Conservation (phyloP, 257 asterid species). For the Solanum tarapatanum region DNA sequence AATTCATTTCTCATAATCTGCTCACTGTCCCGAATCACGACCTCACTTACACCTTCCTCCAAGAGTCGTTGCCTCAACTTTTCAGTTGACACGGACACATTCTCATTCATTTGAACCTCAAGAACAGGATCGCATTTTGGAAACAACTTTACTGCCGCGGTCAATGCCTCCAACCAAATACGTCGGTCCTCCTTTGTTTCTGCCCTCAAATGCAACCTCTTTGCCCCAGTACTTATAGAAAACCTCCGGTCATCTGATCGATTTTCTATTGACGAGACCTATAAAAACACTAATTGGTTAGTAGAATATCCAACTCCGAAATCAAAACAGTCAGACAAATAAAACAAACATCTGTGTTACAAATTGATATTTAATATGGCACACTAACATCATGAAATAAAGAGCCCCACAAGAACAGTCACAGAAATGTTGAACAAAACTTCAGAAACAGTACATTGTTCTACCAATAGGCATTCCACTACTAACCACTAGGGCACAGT, state of each 20-base stretch:
- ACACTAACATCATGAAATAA: neutral
- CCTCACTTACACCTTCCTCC: constrained; percentile 18
- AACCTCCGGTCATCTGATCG: constrained; percentile 19
- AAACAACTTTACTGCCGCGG: constrained; percentile 6
- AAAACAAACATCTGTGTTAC: neutral
- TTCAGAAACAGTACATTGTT: neutral
- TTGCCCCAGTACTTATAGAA: constrained; percentile 13
- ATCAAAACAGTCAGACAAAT: neutral
- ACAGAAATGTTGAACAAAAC: neutral
- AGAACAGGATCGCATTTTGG: constrained; percentile 8
- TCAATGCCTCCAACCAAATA: constrained; percentile 16
- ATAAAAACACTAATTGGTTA: neutral
- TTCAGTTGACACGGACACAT: constrained; percentile 10
- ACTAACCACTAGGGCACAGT: neutral
- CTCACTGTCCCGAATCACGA: constrained; percentile 12
- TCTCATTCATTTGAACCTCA: neutral
- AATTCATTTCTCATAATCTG: constrained; percentile 17
- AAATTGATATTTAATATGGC: neutral
- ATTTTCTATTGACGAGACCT: constrained; percentile 17
- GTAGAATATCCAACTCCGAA: neutral
- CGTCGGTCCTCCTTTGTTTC: constrained; percentile 9
- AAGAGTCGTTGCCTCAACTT: constrained; percentile 15
- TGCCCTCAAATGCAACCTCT: constrained; percentile 17
- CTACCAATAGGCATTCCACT: neutral
- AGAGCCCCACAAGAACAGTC: neutral